Percentiles rank a stretch among this genome's conserved stretches.
Evolutionary conservation across 2,329 filamentous ascomycete genomes (phyloP).

Genomic region (Colletotrichum tabaci): DNA sequence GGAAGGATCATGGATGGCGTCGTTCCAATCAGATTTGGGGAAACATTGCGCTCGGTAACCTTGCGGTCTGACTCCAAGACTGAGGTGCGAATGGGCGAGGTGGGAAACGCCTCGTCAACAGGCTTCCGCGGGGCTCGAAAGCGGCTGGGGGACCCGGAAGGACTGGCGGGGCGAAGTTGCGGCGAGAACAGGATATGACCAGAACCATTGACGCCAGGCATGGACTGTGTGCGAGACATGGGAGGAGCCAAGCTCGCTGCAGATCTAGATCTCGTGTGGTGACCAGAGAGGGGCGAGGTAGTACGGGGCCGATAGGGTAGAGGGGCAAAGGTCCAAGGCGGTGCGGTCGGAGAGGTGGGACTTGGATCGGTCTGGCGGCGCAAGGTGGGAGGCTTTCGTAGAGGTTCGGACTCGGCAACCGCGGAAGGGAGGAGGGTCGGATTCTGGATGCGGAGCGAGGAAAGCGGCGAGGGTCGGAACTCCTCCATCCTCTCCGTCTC

Average conservation of each 20-base stretch:
- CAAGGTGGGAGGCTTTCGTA: constrained; percentile 66
- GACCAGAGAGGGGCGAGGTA: constrained; percentile 71
- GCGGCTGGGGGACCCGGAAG: constrained; percentile 67
- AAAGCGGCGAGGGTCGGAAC: constrained; percentile 72
- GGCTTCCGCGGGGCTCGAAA: constrained; percentile 69
- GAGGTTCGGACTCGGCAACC: constrained; percentile 59
- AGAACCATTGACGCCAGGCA: constrained; percentile 73
- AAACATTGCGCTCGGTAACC: constrained; percentile 64
- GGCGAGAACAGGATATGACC: constrained; percentile 71
- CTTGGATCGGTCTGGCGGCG: constrained; percentile 73
- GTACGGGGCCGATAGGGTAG: constrained; percentile 74
- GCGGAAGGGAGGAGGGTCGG: constrained; percentile 45
- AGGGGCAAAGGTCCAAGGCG: constrained; percentile 63
- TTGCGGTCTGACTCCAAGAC: constrained; percentile 69
- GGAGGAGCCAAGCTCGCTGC: constrained; percentile 67
- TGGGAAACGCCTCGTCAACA: constrained; percentile 73
- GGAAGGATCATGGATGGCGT: constrained; percentile 43
- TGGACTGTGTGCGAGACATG: constrained; percentile 75
- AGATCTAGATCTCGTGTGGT: constrained; percentile 72
- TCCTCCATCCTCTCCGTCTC: constrained; percentile 79
- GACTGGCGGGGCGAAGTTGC: constrained; percentile 68
- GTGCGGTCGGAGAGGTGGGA: constrained; percentile 67
- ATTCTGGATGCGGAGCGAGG: constrained; percentile 65
- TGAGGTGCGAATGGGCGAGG: constrained; percentile 67
- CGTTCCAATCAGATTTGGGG: constrained; percentile 61